These are phyloP conservation scores for Termitomyces sp. DNA, from an alignment of 768 basidiomycete species.

Conservation along the genomic window DNA sequence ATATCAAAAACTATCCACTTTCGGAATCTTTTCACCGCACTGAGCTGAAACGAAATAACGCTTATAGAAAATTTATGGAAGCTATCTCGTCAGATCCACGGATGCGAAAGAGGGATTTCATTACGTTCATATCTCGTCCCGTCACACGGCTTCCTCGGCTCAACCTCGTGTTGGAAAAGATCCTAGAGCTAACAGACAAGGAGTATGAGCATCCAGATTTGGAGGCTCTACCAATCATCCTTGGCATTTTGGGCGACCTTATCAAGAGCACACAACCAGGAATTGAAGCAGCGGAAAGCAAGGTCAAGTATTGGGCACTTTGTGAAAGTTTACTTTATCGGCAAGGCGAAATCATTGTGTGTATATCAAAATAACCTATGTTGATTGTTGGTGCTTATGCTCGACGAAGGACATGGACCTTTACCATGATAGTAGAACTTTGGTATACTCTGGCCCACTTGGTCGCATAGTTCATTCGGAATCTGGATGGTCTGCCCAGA, in stretches of 20 bases:
- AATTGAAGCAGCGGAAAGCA: conserved; percentile 84
- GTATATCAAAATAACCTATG: conserved; percentile 16
- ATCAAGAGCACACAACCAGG: conserved; percentile 87
- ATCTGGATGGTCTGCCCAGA: conserved; percentile 67
- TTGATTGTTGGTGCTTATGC: not conserved
- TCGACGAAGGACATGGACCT: conserved; percentile 70
- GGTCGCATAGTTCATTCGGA: conserved; percentile 58
- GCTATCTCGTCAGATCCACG: conserved; percentile 57
- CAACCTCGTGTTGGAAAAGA: conserved; percentile 64
- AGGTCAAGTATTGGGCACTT: conserved; percentile 82
- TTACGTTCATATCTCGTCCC: conserved; percentile 80
- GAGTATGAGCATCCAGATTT: conserved; percentile 73
- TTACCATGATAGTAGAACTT: conserved; percentile 65
- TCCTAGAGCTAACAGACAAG: conserved; percentile 56
- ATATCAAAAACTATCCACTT: conserved; percentile 86
- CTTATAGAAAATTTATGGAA: conserved; percentile 64
- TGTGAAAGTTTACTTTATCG: conserved; percentile 71
- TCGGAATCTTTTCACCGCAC: conserved; percentile 77
- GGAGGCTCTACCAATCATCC: conserved; percentile 68
- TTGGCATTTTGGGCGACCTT: conserved; percentile 61
- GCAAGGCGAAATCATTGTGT: conserved; percentile 77
- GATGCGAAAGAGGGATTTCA: conserved; percentile 67
- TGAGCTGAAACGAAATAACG: conserved; percentile 62
- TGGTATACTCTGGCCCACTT: conserved; percentile 64
- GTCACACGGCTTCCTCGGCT: conserved; percentile 85